phyloP scores from a whole-genome alignment of 495 filamentous ascomycete genomes.

The Podospora fimiseda region DNA sequence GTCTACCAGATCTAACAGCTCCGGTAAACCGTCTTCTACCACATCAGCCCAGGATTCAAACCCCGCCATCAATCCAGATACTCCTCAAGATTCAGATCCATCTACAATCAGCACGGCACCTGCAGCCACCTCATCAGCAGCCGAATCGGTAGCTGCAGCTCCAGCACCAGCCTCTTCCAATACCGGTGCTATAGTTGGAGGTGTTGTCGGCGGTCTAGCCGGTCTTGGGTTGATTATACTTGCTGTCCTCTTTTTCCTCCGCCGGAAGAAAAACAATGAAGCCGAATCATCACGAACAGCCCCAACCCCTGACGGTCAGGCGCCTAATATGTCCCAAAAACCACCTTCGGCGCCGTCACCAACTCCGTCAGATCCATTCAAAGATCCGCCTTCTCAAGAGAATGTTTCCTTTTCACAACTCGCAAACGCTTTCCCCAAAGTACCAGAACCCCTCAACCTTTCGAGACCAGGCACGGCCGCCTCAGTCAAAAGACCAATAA shows the following conservation, averaged over 20 bases:
- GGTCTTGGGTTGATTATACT: conserved; percentile 36
- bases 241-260: conserved; percentile 33
- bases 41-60: not conserved
- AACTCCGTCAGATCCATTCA: not conserved
- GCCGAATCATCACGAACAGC: not conserved
- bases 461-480: not conserved
- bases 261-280: conserved; percentile 23
- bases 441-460: not conserved
- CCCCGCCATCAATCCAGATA: not conserved
- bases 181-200: conserved; percentile 42
- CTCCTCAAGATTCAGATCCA: not conserved
- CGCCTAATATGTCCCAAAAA: conserved; percentile 10
- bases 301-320: conserved; percentile 4
- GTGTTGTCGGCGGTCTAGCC: conserved; percentile 43
- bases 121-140: not conserved
- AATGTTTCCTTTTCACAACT: not conserved
- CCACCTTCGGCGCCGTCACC: conserved; percentile 1
- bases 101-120: conserved; percentile 1
- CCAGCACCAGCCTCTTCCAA: conserved; percentile 19
- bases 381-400: not conserved
- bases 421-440: not conserved
- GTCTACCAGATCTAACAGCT: not conserved
- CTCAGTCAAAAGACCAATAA: not conserved
- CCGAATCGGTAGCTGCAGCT: not conserved
- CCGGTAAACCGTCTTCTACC: conserved; percentile 1